Evolutionary conservation across 305 asterid species (phyloP).

Genomic region (Andrographis paniculata): DNA sequence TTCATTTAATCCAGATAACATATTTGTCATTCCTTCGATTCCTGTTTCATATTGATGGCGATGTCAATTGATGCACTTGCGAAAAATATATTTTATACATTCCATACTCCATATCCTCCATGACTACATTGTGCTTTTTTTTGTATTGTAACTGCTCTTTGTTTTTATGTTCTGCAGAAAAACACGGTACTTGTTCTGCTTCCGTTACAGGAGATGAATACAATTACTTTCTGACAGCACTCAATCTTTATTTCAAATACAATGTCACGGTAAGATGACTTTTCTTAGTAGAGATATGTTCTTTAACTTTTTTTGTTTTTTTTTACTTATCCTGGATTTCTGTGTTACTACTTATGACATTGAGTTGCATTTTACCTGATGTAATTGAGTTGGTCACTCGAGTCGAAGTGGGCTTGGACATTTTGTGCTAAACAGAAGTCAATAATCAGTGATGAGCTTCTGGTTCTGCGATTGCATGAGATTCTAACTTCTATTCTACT

Average conservation of each 20-base stretch:
- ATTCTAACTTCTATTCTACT: too few species aligned
- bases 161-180: constrained; percentile 44
- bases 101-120: background rate
- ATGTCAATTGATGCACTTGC: background rate
- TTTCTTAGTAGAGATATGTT: constrained; percentile 17
- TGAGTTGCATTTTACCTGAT: too few species aligned
- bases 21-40: constrained; percentile 8
- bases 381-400: background rate
- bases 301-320: constrained; percentile 5
- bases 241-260: constrained; percentile 68
- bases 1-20: constrained; percentile 11
- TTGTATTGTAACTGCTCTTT: constrained; percentile 22
- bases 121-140: background rate
- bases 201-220: constrained; percentile 64
- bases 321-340: constrained; percentile 12
- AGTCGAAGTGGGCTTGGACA: background rate
- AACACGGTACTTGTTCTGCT: constrained; percentile 85
- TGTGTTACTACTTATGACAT: background rate
- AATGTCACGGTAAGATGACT: constrained; percentile 69
- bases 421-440: too few species aligned
- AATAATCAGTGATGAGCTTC: too few species aligned
- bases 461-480: too few species aligned
- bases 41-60: too few species aligned
- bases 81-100: background rate
- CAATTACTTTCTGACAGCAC: constrained; percentile 57